Base-by-base conservation (phyloP, 345 rosid genomes). In the Lenwebbia sp. region DNA sequence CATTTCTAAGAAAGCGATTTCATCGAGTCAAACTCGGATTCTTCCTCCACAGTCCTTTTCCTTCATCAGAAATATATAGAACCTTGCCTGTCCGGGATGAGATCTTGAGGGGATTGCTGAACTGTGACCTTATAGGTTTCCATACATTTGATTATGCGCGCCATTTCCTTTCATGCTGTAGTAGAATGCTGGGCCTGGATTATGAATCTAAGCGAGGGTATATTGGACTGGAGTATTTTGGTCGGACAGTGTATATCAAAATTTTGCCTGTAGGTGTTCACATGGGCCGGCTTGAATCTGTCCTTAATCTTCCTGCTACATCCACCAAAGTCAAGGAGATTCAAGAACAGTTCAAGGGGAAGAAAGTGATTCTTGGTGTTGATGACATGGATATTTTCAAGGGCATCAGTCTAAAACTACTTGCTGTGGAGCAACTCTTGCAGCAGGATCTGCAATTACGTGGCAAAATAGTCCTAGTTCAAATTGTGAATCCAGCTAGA, bases 311-410 rank as follows among this genome's bases (percentile, higher is more conserved):
- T 82, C 89, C 95, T 3, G 88, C 93, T 11, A 93, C 98, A 82
- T 90, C 93, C 41, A 89, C 88, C 21, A 95, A 93, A 87, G 87
- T 92, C 88, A 92, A 90, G 85, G 96, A 94, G 88, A 92, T 95
- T 50, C 90, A 90, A 85, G 88, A 91, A 86, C 92, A 89, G 76
- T 95, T 92, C 51, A 91, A 89, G 14, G 98, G 96, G 54, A 93
- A 90, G 78, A 95, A 90, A 87, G 21, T 95, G 88, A 93, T 95
- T 88, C 91, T 95, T 33, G 98, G 98, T n/a, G 82, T 95, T 1
- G 96, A 95, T 58, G 96, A 95, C 89, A 95, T 95, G 96, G 98
- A 95, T 91, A 95, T 95, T 82, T 94, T 95, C 56, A 94, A 95
- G 82, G 96, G 98, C 56, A 95, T 95, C 89, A 95, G 96, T 84